Evolutionary conservation across 371 early-diverging fungal species (phyloP).

Genomic region (Mucor piriformis): DNA sequence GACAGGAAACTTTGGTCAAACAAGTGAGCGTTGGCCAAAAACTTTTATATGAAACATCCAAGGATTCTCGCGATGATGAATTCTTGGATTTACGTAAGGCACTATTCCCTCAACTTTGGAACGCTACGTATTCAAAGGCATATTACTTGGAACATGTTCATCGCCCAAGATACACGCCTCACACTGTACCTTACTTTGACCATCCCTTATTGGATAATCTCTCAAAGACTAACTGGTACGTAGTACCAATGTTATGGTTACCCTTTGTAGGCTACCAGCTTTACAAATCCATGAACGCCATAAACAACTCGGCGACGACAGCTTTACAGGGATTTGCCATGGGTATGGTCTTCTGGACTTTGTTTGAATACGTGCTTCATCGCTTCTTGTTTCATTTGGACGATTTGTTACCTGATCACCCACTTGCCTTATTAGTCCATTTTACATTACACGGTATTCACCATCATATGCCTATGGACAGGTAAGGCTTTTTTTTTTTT

Average conservation of each 20-base stretch:
- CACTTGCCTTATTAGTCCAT: conserved; percentile 70
- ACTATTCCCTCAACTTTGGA: conserved; percentile 85
- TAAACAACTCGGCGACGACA: neutral
- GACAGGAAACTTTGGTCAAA: conserved; percentile 1
- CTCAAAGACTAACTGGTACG: conserved; percentile 90
- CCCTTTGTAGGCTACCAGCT: conserved; percentile 68
- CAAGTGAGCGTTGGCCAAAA: neutral
- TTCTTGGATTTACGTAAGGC: conserved; percentile 88
- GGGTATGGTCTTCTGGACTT: conserved; percentile 83
- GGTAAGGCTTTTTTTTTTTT: conserved; percentile 53
- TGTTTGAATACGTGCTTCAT: conserved; percentile 83
- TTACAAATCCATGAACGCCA: conserved; percentile 24
- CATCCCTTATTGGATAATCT: conserved; percentile 74
- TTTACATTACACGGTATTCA: conserved; percentile 95
- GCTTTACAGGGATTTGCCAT: conserved; percentile 39
- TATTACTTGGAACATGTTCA: conserved; percentile 92
- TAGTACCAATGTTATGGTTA: conserved; percentile 86
- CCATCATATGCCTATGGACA: conserved; percentile 96
- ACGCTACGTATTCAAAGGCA: conserved; percentile 72
- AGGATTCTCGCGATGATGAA: conserved; percentile 38
- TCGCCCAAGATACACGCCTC: conserved; percentile 68
- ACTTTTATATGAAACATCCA: conserved; percentile 2
- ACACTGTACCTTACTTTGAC: conserved; percentile 78
- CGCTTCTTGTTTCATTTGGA: conserved; percentile 94
- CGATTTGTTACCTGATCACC: conserved; percentile 82